A percentile compares a stretch with the other conserved stretches of the same genome.
phyloP scores from a whole-genome alignment of 139 green algal species.

The Ostreobium quekettii region DNA sequence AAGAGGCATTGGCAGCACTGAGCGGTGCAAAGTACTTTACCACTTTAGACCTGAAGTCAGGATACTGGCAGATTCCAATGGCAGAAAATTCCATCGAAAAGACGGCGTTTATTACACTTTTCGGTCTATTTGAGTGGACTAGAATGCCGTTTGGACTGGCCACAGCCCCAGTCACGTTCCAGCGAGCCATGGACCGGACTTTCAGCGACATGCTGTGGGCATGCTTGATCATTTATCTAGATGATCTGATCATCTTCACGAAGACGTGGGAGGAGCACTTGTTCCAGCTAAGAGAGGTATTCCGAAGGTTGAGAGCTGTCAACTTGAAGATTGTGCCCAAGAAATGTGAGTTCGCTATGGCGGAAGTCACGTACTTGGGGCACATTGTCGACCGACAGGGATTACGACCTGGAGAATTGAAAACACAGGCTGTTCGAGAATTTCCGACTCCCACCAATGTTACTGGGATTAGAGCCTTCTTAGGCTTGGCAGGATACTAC shows the following conservation, averaged over 20 bases:
- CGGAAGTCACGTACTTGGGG: slow-evolving; percentile 17
- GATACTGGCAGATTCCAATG: slow-evolving; percentile 9
- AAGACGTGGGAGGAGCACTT: slow-evolving; percentile 13
- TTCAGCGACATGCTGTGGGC: not conserved
- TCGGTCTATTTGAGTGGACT: slow-evolving; percentile 1
- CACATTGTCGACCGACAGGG: slow-evolving; percentile 12
- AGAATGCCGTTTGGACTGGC: slow-evolving; percentile 13
- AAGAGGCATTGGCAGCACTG: slow-evolving; percentile 8
- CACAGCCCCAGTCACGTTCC: slow-evolving; percentile 17
- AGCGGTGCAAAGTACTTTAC: slow-evolving; percentile 8
- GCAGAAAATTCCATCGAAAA: not conserved
- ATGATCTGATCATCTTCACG: slow-evolving; percentile 23
- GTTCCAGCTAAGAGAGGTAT: not conserved
- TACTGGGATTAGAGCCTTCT: slow-evolving; percentile 16
- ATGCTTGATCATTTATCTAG: slow-evolving; percentile 19
- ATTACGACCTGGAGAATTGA: slow-evolving; percentile 18
- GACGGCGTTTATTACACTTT: slow-evolving; percentile 9
- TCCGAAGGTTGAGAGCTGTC: slow-evolving; percentile 6
- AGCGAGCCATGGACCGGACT: slow-evolving; percentile 15
- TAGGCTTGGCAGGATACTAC: slow-evolving; percentile 26
- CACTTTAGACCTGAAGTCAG: slow-evolving; percentile 1
- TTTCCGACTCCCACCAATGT: slow-evolving; percentile 14
- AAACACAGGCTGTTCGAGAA: slow-evolving; percentile 10
- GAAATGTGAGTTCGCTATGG: slow-evolving; percentile 21
- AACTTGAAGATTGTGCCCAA: slow-evolving; percentile 18